Percentiles rank a stretch among this genome's conserved stretches.
Evolutionary conservation across 1,139 yeast species (phyloP).

Genomic region (Scheffersomyces cryptocercus): DNA sequence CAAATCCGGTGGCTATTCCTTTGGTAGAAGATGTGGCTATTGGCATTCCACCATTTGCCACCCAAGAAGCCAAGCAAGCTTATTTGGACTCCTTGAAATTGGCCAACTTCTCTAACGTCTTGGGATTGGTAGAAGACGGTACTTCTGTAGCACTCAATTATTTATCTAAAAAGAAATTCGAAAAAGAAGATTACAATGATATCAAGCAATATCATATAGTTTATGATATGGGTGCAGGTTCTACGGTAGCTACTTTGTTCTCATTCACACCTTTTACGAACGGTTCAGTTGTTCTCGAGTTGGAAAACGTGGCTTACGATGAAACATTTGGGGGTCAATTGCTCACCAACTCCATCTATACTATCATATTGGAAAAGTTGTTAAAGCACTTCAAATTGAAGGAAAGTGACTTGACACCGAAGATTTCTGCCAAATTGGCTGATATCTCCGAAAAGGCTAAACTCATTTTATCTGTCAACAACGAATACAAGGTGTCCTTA

Average conservation of each 20-base stretch:
- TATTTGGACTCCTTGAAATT: slow-evolving; percentile 70
- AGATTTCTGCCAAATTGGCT: slow-evolving; percentile 67
- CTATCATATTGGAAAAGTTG: slow-evolving; percentile 61
- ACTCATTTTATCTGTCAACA: slow-evolving; percentile 80
- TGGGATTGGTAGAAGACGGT: slow-evolving; percentile 84
- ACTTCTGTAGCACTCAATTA: slow-evolving; percentile 85
- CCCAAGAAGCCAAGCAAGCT: slow-evolving; percentile 67
- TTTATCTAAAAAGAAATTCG: slow-evolving; percentile 51
- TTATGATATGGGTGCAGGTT: slow-evolving; percentile 92
- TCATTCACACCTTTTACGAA: slow-evolving; percentile 53
- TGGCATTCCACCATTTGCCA: slow-evolving; percentile 74
- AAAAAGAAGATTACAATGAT: slow-evolving; percentile 33
- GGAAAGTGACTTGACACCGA: slow-evolving; percentile 44
- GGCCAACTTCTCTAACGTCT: slow-evolving; percentile 62
- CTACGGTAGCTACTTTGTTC: slow-evolving; percentile 82
- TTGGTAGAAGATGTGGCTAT: slow-evolving; percentile 66
- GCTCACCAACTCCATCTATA: slow-evolving; percentile 66
- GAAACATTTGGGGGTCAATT: slow-evolving; percentile 70
- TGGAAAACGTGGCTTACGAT: slow-evolving; percentile 74
- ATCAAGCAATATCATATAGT: slow-evolving; percentile 64
- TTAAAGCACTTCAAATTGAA: slow-evolving; percentile 41
- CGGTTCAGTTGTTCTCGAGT: slow-evolving; percentile 48
- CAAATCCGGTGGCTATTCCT: slow-evolving; percentile 27
- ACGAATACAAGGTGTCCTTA: slow-evolving; percentile 69
- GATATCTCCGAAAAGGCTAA: slow-evolving; percentile 89